phyloP scores from a whole-genome alignment of 2,329 filamentous ascomycete species.

The Scedosporium aurantiacum region DNA sequence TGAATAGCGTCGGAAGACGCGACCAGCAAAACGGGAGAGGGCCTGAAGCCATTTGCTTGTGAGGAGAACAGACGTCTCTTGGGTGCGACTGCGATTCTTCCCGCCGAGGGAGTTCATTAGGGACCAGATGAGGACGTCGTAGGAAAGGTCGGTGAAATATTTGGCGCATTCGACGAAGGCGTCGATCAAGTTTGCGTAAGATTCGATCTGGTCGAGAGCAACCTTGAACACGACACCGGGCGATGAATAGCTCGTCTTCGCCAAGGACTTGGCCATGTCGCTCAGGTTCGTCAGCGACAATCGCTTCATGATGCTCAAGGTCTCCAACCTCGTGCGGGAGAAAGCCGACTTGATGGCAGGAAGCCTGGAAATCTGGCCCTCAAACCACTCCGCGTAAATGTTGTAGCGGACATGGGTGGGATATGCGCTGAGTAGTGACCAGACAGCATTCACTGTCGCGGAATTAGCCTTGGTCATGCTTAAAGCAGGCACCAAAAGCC shows the following conservation, averaged over 20 bases:
- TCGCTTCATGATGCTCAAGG: conserved; percentile 76
- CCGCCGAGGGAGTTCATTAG: conserved; percentile 62
- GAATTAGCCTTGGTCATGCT: conserved; percentile 80
- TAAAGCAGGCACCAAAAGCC: conserved; percentile 76
- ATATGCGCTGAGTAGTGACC: conserved; percentile 69
- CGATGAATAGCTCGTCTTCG: conserved; percentile 84
- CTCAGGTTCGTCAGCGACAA: conserved; percentile 79
- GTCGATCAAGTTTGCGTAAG: conserved; percentile 89
- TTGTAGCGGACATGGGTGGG: conserved; percentile 67
- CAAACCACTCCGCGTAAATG: conserved; percentile 91
- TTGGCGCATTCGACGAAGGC: conserved; percentile 89
- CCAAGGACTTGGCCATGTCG: conserved; percentile 76
- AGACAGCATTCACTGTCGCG: conserved; percentile 75
- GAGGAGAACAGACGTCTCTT: conserved; percentile 53
- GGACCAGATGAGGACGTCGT: conserved; percentile 89
- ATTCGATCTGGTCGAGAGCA: conserved; percentile 81
- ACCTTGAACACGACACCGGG: conserved; percentile 87
- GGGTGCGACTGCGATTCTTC: conserved; percentile 51
- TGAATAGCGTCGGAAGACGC: conserved; percentile 77
- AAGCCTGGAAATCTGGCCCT: conserved; percentile 62
- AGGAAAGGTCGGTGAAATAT: conserved; percentile 86
- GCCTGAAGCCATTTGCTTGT: conserved; percentile 90
- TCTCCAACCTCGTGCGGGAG: conserved; percentile 64
- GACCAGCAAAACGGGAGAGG: conserved; percentile 79
- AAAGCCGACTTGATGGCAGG: conserved; percentile 74